Base-by-base conservation (phyloP, 768 basidiomycete species). In the Macrolepiota dolichaula region DNA sequence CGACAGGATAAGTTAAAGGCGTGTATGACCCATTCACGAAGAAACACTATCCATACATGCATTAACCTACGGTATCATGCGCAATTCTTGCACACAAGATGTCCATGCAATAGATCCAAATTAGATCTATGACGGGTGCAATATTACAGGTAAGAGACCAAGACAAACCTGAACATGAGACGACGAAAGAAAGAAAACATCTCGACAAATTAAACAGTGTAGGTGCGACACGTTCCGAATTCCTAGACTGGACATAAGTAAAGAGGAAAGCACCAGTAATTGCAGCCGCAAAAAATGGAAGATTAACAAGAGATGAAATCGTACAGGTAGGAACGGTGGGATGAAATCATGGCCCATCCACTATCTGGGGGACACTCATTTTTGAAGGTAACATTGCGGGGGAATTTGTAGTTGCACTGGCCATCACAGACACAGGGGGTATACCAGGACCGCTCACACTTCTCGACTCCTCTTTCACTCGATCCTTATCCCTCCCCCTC, bases 311-410 rank as follows among this genome's bases (percentile, higher is more conserved):
- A 44, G 42, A 19, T 44, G 15, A 44, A 44, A 44, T 15, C 19
- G 42, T 17, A n/a, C 17, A 44, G 19, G 42, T n/a, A 25, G 11
- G 15, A 49, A 46, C 13, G 49, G 4, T 29, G 22, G 6, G 5
- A 25, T 44, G 7, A 13, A 46, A 38, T 67, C 40, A 79, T 61
- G 70, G 74, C 13, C 77, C 76, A 63, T 78, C 78, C 36, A 76
- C 71, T 64, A 77, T 74, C 65, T 79, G 77, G 7, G 77, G 75
- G 19, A 80, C 69, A 62, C 73, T 74, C 71, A 81, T 74, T 62
- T 80, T 82, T 15, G 78, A 72, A 27, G 74, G 70, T 46, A 74
- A 68, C 32, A 66, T 35, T 40, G 53, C 52, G 32, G 51, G 38
- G 15, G 59, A 59, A 38, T 64, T 42, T 27, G 44, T 42, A 25